Evolutionary conservation across 495 filamentous ascomycete species (phyloP).

Genomic region (Rhizodiscina lignyota): DNA sequence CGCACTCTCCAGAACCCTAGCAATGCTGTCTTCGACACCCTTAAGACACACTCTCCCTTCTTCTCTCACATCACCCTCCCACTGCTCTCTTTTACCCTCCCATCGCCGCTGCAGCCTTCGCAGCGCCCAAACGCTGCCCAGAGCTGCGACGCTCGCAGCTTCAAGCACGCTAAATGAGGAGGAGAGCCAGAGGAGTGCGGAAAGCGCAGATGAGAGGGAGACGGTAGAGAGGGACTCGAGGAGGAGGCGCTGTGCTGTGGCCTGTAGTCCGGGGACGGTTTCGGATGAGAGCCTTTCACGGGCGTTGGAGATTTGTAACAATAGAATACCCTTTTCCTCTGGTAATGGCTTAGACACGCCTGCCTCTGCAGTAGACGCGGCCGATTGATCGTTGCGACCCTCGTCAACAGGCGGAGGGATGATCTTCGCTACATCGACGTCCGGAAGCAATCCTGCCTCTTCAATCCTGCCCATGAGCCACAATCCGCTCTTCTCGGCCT

Average conservation of each 20-base stretch:
- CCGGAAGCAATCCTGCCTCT: slow-evolving; percentile 41
- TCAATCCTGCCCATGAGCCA: slow-evolving; percentile 68
- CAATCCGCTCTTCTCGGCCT: slow-evolving; percentile 57
- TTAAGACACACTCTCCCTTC: slow-evolving; percentile 59
- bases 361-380: too few species aligned
- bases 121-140: slow-evolving; percentile 59
- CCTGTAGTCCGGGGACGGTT: slow-evolving; percentile 60
- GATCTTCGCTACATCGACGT: too few species aligned
- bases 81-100: slow-evolving; percentile 51
- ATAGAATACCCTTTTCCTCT: too few species aligned
- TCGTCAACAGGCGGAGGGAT: too few species aligned
- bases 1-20: slow-evolving; percentile 34
- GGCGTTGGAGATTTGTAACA: slow-evolving; percentile 36
- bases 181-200: slow-evolving; percentile 52
- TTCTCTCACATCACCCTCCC: slow-evolving; percentile 64
- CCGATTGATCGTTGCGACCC: too few species aligned
- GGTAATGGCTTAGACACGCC: too few species aligned
- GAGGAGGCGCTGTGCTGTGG: slow-evolving; percentile 61
- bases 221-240: slow-evolving; percentile 56
- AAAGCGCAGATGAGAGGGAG: slow-evolving; percentile 43
- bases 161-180: slow-evolving; percentile 46
- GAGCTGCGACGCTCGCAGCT: slow-evolving; percentile 59
- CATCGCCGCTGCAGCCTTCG: slow-evolving; percentile 62
- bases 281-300: slow-evolving; percentile 38
- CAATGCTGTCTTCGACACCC: slow-evolving; percentile 48